These are phyloP conservation scores for Stenocarpella maydis DNA, from an alignment of 2,329 filamentous ascomycete genomes.

Conservation along the genomic window DNA sequence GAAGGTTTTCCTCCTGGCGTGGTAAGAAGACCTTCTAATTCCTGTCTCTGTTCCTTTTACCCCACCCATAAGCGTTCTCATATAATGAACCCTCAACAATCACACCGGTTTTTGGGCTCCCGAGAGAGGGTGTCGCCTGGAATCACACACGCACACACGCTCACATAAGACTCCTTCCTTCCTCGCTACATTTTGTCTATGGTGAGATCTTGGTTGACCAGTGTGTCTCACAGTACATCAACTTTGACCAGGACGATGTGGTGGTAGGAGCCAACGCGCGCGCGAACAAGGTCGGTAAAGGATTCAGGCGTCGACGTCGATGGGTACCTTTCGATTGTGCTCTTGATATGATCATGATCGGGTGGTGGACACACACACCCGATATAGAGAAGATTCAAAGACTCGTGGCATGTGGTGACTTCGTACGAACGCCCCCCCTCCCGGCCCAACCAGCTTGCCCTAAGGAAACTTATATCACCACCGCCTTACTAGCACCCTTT, in stretches of 20 bases:
- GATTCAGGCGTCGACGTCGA: too few species aligned
- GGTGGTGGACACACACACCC: not conserved
- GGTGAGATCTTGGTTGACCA: not conserved
- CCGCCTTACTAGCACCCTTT: too few species aligned
- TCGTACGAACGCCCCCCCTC: not conserved
- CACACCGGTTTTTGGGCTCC: not conserved
- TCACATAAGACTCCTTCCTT: not conserved
- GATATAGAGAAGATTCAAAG: slow-evolving; percentile 11
- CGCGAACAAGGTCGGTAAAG: not conserved
- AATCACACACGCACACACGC: too few species aligned
- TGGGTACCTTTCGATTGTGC: not conserved
- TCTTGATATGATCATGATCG: not conserved
- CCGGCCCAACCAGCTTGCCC: not conserved
- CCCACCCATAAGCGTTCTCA: too few species aligned
- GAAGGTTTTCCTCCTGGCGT: not conserved
- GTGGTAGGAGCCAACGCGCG: not conserved
- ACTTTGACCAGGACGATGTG: slow-evolving; percentile 16
- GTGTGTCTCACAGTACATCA: not conserved
- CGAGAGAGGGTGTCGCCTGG: too few species aligned
- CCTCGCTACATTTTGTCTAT: not conserved
- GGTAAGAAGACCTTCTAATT: not conserved
- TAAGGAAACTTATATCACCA: too few species aligned
- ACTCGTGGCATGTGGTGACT: not conserved
- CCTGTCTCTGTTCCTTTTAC: not conserved
- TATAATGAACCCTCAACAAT: too few species aligned